phyloP scores from a whole-genome alignment of 441 rosid genomes.

The Corymbia citriodora region DNA sequence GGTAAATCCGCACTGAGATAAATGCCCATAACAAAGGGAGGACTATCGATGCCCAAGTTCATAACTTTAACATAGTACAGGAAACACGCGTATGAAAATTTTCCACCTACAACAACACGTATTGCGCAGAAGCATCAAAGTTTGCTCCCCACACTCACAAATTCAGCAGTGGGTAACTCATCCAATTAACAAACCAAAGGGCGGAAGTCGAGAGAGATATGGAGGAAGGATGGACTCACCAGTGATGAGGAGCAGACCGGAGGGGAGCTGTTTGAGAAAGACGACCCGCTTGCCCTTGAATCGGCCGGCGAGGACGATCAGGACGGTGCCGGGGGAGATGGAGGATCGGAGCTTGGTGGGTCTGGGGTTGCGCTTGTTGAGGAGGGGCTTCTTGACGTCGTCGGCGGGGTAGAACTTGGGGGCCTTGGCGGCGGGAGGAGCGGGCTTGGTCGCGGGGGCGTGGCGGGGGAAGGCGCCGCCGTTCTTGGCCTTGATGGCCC shows the following conservation, averaged over 20 bases:
- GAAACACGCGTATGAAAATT: not conserved
- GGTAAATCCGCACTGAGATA: not conserved
- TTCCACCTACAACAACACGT: not conserved
- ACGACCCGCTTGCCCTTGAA: slow-evolving; percentile 2
- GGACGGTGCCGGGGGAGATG: not conserved
- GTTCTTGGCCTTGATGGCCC: slow-evolving; percentile 9
- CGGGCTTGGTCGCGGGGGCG: not conserved
- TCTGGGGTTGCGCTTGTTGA: not conserved
- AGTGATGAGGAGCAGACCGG: not conserved
- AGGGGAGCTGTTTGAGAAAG: not conserved
- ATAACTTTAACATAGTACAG: not conserved
- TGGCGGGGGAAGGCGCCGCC: slow-evolving; percentile 4
- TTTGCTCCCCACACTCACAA: not conserved
- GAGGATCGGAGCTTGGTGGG: not conserved
- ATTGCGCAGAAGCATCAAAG: not conserved
- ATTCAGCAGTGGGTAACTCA: not conserved
- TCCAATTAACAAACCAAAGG: not conserved
- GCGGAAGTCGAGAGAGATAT: not conserved
- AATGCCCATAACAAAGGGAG: not conserved
- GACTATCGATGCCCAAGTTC: not conserved
- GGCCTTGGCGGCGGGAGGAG: not conserved
- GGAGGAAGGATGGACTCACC: not conserved
- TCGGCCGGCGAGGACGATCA: not conserved
- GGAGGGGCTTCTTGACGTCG: slow-evolving; percentile 2
- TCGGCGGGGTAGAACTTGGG: not conserved